Evolutionary conservation across 306 rosid species (phyloP).

Genomic region (Dryas alaskensis): DNA sequence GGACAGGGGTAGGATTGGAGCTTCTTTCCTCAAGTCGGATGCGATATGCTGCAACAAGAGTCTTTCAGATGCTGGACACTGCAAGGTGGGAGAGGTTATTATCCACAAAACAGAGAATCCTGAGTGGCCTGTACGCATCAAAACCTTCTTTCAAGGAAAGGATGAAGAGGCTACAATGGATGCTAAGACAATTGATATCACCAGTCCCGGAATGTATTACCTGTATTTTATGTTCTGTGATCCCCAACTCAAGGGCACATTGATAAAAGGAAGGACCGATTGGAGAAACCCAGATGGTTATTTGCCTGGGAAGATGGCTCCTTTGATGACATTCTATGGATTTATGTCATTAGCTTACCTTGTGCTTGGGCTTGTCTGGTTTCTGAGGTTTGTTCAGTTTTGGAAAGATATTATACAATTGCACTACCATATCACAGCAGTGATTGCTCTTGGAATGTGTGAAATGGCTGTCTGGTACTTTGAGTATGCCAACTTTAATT

Average conservation of each 20-base stretch:
- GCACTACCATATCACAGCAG: slow-evolving; percentile 82
- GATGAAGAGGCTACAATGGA: slow-evolving; percentile 35
- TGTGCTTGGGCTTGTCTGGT: slow-evolving; percentile 74
- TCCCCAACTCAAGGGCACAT: slow-evolving; percentile 61
- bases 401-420: slow-evolving; percentile 82
- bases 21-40: slow-evolving; percentile 55
- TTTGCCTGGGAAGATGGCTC: slow-evolving; percentile 87
- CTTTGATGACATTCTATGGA: slow-evolving; percentile 74
- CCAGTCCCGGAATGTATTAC: slow-evolving; percentile 81
- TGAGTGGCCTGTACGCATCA: slow-evolving; percentile 55
- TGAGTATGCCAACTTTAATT: slow-evolving; percentile 84
- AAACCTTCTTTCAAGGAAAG: slow-evolving; percentile 61
- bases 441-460: slow-evolving; percentile 91
- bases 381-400: slow-evolving; percentile 70
- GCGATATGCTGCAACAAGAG: slow-evolving; percentile 53
- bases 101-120: slow-evolving; percentile 48
- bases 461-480: slow-evolving; percentile 97
- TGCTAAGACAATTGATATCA: slow-evolving; percentile 36
- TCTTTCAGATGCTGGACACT: slow-evolving; percentile 42
- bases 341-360: slow-evolving; percentile 85
- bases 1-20: slow-evolving; percentile 71
- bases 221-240: slow-evolving; percentile 86
- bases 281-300: slow-evolving; percentile 90
- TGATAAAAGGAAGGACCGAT: slow-evolving; percentile 69
- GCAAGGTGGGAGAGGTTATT: slow-evolving; percentile 71